These are phyloP conservation scores for Lasiodiplodia theobromae DNA, from an alignment of 2,329 filamentous ascomycete genomes.

Conservation along the genomic window DNA sequence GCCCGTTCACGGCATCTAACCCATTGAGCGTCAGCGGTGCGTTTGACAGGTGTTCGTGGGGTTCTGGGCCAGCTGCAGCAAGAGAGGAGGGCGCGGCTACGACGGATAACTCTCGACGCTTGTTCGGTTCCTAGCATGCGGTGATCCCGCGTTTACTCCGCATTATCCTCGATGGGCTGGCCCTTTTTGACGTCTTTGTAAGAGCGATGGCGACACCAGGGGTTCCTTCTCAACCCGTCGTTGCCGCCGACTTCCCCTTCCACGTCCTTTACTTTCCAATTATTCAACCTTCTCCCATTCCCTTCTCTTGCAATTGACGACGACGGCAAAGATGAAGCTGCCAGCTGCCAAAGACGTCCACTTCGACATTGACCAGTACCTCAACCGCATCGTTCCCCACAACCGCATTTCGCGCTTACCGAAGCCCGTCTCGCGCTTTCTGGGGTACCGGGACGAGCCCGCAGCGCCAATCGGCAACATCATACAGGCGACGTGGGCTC, in stretches of 20 bases:
- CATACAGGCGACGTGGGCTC: constrained; percentile 51
- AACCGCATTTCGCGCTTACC: constrained; percentile 72
- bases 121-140: constrained; percentile 4
- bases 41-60: background rate
- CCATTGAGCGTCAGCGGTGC: background rate
- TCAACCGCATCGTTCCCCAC: constrained; percentile 74
- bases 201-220: constrained; percentile 11
- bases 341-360: constrained; percentile 44
- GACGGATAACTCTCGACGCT: constrained; percentile 13
- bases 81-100: background rate
- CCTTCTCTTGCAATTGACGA: background rate
- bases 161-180: background rate
- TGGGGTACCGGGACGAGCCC: constrained; percentile 56
- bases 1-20: background rate
- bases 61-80: background rate
- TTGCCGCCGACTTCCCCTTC: background rate
- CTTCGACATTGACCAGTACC: constrained; percentile 78
- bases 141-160: constrained; percentile 17
- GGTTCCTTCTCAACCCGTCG: background rate
- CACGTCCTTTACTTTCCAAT: background rate
- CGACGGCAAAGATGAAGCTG: constrained; percentile 20
- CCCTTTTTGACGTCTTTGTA: constrained; percentile 7
- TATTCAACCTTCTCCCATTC: background rate
- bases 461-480: constrained; percentile 51
- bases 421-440: constrained; percentile 68